phyloP scores from a whole-genome alignment of 73 alveolate species.

The Blepharisma japonicum region DNA sequence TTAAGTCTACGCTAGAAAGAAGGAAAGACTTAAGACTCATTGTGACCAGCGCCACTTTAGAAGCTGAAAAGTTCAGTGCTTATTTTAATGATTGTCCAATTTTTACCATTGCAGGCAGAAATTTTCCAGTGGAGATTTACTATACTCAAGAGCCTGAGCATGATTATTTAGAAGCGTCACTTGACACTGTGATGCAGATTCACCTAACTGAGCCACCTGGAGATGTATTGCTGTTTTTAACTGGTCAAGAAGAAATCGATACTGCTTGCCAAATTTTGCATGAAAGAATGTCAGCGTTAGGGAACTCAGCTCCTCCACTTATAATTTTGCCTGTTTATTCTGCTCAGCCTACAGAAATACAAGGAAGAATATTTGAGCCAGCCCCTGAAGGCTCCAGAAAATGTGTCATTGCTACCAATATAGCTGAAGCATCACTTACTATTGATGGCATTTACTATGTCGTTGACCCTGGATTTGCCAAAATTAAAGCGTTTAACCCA shows the following conservation, averaged over 20 bases:
- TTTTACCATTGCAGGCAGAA: constrained; percentile 99
- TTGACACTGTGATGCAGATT: constrained; percentile 92
- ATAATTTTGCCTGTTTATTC: constrained; percentile 96
- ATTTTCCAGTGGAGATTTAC: constrained; percentile 92
- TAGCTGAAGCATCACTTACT: constrained; percentile 99
- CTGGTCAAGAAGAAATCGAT: constrained; percentile 99
- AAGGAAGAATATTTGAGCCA: constrained; percentile 93
- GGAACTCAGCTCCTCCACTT: constrained; percentile 95
- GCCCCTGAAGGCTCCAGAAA: constrained; percentile 98
- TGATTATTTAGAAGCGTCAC: constrained; percentile 98
- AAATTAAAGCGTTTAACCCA: constrained; percentile 96
- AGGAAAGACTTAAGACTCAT: constrained; percentile 84
- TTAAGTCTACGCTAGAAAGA: constrained; percentile 67
- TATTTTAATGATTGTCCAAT: constrained; percentile 98
- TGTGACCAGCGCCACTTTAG: constrained; percentile 97
- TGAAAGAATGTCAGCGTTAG: constrained; percentile 91
- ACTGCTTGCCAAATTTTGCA: constrained; percentile 98
- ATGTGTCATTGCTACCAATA: constrained; percentile 98
- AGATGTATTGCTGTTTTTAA: constrained; percentile 95
- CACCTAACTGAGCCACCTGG: constrained; percentile 90
- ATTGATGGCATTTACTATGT: constrained; percentile 98
- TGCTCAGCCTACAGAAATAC: constrained; percentile 97
- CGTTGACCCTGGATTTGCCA: constrained; percentile 99
- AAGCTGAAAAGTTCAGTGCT: constrained; percentile 92
- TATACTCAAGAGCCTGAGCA: constrained; percentile 98